Evolutionary conservation across 495 filamentous ascomycete genomes (phyloP), one percentile per base, ranked within the genome.

Genomic region (Lasiosphaeria miniovina): DNA sequence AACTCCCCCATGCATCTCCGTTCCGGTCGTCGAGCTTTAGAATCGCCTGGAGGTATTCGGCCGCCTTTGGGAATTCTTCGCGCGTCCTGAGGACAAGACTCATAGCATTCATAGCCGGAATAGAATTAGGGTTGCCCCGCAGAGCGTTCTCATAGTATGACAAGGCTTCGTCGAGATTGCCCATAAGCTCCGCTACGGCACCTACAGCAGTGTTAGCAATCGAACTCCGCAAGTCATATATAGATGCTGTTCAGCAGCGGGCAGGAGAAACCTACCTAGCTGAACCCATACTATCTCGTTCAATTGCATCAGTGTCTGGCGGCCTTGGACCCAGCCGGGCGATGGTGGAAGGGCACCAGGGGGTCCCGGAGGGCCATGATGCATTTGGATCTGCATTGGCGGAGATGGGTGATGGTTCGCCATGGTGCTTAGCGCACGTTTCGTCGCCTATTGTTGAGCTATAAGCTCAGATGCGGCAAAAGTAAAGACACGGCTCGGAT

Each of bases 201-300:
- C 93, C 93, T 96, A 68, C 38, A 55, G 66, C 52, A 40, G 54
- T 60, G 66, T 75, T 52, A 69, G 58, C 64, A 34, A 65, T 62
- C 54, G 41, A 45, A 50, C 24, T 45, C 24, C 24, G 24, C 24
- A 24, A 24, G 24, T 24, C 24, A 24, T 2, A 24, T 24, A 0
- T 24, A 24, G 24, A 24, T 24, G 24, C 24, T 52, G 50, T 2
- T 11, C 24, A 14, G 10, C 17, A 35, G 32, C 6, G 24, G 41
- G 32, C 38, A 59, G 61, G 53, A 17, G n/a, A 35, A 36, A 63
- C 84, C 60, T 85, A 96, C 93, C 94, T 55, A 98, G 88, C 67
- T 93, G 89, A 56, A 96, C 82, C 94, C 94, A 98, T n/a, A 95
- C 84, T 46, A 80, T 80, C 71, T 98, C 94, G 68, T 93, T 98